These are phyloP conservation scores for Xylaria flabelliformis DNA, from an alignment of 495 filamentous ascomycete species.

Conservation along the genomic window DNA sequence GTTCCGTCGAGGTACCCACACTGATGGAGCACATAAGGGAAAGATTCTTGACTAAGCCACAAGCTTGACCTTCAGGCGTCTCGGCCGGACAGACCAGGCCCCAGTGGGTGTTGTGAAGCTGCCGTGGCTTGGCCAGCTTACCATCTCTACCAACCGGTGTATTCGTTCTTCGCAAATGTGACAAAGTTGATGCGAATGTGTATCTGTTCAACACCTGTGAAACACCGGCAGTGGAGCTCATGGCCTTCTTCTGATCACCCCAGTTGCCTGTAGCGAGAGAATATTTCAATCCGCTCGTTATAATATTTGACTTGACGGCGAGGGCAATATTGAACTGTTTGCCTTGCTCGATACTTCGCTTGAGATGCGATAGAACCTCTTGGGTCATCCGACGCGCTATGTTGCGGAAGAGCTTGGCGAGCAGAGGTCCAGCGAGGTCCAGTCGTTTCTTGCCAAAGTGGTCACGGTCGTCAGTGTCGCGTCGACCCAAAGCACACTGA, in stretches of 20 bases:
- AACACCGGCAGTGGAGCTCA: constrained; percentile 90
- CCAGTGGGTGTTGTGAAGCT: constrained; percentile 99
- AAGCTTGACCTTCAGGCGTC: constrained; percentile 98
- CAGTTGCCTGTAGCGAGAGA: constrained; percentile 99
- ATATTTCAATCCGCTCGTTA: constrained; percentile 94
- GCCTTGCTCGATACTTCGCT: constrained; percentile 86
- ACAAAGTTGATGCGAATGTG: constrained; percentile 94
- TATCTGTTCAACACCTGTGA: constrained; percentile 98
- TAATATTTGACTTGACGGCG: constrained; percentile 85
- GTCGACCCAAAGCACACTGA: constrained; percentile 86
- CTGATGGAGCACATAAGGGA: constrained; percentile 98
- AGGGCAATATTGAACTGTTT: constrained; percentile 87
- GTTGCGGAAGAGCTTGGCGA: constrained; percentile 90
- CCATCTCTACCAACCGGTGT: constrained; percentile 97
- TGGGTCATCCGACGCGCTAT: constrained; percentile 86
- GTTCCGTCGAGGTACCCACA: constrained; percentile 86
- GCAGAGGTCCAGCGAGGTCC: constrained; percentile 90
- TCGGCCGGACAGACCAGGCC: constrained; percentile 96
- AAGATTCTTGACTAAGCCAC: constrained; percentile 97
- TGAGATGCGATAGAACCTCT: constrained; percentile 87
- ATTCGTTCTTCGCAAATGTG: constrained; percentile 95
- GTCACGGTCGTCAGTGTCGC: constrained; percentile 94
- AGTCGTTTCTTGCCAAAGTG: constrained; percentile 99
- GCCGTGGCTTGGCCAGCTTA: constrained; percentile 96
- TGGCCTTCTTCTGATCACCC: constrained; percentile 99